These are phyloP conservation scores for Yamadazyma siamensis DNA, from an alignment of 1,139 yeast genomes.

Conservation along the genomic window DNA sequence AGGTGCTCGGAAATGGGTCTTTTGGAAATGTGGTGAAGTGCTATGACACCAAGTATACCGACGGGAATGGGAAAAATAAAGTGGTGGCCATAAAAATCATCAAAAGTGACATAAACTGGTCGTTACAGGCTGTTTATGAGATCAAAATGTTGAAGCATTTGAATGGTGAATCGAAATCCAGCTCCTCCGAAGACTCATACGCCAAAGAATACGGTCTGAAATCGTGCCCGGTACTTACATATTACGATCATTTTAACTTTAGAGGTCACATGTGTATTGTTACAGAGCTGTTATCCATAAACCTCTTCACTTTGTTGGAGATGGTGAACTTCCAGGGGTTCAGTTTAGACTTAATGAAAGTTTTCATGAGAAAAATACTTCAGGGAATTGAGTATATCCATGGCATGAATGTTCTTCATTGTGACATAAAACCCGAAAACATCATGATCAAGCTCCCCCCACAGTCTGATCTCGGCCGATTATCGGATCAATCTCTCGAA, in stretches of 20 bases:
- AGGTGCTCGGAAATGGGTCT: conserved; percentile 71
- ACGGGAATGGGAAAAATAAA: conserved; percentile 13
- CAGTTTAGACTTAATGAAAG: conserved; percentile 45
- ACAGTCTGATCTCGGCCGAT: conserved; percentile 3
- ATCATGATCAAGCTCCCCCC: conserved; percentile 48
- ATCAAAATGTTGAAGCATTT: conserved; percentile 63
- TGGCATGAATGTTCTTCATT: conserved; percentile 59
- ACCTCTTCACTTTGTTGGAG: conserved; percentile 65
- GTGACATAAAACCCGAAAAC: conserved; percentile 76
- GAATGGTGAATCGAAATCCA: conserved; percentile 9
- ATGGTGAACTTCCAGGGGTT: conserved; percentile 61
- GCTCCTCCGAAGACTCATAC: conserved; percentile 14
- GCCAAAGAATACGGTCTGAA: conserved; percentile 10
- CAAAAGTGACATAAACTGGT: conserved; percentile 70
- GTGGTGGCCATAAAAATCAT: conserved; percentile 74
- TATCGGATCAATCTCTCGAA: conserved; percentile 19
- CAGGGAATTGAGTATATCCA: conserved; percentile 63
- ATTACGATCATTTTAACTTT: conserved; percentile 71
- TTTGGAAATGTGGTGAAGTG: conserved; percentile 80
- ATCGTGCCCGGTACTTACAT: conserved; percentile 47
- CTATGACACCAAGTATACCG: conserved; percentile 58
- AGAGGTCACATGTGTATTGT: conserved; percentile 82
- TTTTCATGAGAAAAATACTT: conserved; percentile 54
- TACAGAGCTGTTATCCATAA: conserved; percentile 69
- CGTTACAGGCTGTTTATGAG: conserved; percentile 76